Percentiles rank a stretch among this genome's conserved stretches.
phyloP scores from a whole-genome alignment of 257 asterid genomes.

The Scutellaria galericulata region DNA sequence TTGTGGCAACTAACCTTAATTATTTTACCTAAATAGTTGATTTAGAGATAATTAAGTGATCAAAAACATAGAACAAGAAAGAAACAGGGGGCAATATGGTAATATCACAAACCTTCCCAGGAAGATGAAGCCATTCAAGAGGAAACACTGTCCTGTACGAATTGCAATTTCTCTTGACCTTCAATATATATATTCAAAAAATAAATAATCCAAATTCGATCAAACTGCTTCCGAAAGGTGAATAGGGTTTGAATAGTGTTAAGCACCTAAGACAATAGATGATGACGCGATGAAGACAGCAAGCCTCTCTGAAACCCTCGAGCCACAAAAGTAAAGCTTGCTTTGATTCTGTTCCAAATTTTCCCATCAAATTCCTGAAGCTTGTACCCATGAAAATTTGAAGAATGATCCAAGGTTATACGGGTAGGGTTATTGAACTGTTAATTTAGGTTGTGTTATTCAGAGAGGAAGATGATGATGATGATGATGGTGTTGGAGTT shows the following conservation, averaged over 20 bases:
- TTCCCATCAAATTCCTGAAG: conserved; percentile 36
- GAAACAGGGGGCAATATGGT: background rate
- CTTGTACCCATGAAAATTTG: conserved; percentile 34
- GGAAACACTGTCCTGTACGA: conserved; percentile 94
- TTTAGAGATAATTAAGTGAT: background rate
- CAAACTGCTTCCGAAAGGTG: background rate
- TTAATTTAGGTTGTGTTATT: too few relatives aligned
- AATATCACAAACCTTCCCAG: conserved; percentile 71
- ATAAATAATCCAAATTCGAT: conserved; percentile 6
- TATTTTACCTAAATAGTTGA: too few relatives aligned
- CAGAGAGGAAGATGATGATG: too few relatives aligned
- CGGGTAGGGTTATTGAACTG: too few relatives aligned
- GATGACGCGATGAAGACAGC: conserved; percentile 88
- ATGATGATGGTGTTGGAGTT: too few relatives aligned
- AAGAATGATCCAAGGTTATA: background rate
- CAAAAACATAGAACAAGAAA: background rate
- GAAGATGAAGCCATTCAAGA: conserved; percentile 88
- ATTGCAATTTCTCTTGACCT: conserved; percentile 89
- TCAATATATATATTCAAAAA: conserved; percentile 14
- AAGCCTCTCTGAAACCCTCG: conserved; percentile 92
- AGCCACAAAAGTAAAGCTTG: conserved; percentile 71
- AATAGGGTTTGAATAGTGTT: conserved; percentile 8
- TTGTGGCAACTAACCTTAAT: too few relatives aligned
- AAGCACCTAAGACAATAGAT: conserved; percentile 70
- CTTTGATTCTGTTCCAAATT: conserved; percentile 51